Evolutionary conservation across 140 eudicot species (phyloP), one percentile per base, ranked within the genome.

Genomic region (Stevia rebaudiana): DNA sequence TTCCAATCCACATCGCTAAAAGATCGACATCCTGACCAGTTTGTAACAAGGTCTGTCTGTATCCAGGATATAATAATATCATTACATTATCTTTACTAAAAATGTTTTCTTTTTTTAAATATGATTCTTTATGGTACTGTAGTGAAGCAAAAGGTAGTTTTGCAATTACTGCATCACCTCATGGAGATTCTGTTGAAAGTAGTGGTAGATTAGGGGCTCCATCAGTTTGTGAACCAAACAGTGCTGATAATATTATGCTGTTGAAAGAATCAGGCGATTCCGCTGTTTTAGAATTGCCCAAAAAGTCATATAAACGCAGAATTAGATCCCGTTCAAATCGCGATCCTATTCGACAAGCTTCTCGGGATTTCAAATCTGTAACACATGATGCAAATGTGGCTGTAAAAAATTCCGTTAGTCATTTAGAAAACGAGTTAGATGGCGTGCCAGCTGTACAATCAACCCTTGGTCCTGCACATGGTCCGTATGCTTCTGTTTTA

Each of bases 81-180:
- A 51, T 19, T 39, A 15, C 49, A 41, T 44, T 49, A 61, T 35
- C n/a, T 44, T 59, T 76, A 22, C 40, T 65, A 44, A 37, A 44
- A 37, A 28, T 13, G 15, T 17, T 40, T 58, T 12, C 57, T 41
- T 5, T 7, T 62, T 10, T 40, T 50, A 63, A 15, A 18, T 5
- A 21, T 54, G 69, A 44, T 51, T 16, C 58, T 8, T 11, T 68
- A 31, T 79, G 67, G 49, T 67, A 22, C 30, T 75, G 31, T 76
- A 94, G 99, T 80, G 99, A 94, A 89, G 90, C 88, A 69, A 89
- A 88, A 79, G 95, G 94, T 75, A 88, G 97, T 80, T 83, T 88
- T 81, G 91, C 87, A 36, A 42, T 78, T 67, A 78, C 87, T 73
- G 87, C 90, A 48, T 91, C 98, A 65, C 85, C 95, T 68, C 87